Evolutionary conservation across 2,329 filamentous ascomycete species (phyloP).

Genomic region (Didymosphaeria variabile): DNA sequence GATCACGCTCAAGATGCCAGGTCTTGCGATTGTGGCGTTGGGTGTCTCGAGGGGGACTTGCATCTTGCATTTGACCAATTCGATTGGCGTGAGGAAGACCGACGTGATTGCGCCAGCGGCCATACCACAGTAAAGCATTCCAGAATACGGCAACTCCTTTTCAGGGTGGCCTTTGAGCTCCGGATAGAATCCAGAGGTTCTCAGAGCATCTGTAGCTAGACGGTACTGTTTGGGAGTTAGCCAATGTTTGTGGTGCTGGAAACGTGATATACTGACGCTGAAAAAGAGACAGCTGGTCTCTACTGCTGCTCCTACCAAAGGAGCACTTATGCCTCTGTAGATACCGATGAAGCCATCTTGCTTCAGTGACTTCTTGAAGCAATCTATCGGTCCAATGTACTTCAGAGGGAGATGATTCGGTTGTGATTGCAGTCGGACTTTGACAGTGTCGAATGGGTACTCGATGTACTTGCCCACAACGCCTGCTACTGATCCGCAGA

Average conservation of each 20-base stretch:
- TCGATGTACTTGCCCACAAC: conserved; percentile 95
- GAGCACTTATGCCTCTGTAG: conserved; percentile 92
- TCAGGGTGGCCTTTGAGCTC: conserved; percentile 48
- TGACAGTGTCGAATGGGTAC: conserved; percentile 98
- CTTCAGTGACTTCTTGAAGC: conserved; percentile 85
- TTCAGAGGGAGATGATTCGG: conserved; percentile 81
- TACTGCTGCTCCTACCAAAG: conserved; percentile 86
- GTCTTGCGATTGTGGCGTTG: conserved; percentile 56
- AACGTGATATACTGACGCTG: conserved; percentile 61
- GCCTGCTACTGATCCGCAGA: conserved; percentile 90
- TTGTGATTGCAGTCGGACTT: conserved; percentile 96
- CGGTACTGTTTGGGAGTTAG: conserved; percentile 53
- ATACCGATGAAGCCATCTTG: conserved; percentile 82
- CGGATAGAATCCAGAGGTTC: conserved; percentile 67
- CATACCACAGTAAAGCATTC: conserved; percentile 81
- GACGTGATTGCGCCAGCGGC: conserved; percentile 90
- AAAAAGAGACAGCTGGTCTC: conserved; percentile 95
- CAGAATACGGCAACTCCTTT: conserved; percentile 74
- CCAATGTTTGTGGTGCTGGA: background rate
- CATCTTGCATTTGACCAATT: conserved; percentile 98
- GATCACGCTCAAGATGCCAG: conserved; percentile 76
- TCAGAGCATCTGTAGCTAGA: conserved; percentile 65
- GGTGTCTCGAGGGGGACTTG: conserved; percentile 71
- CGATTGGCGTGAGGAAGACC: conserved; percentile 90
- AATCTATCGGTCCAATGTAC: conserved; percentile 89